Conservation (phyloP, 257 asterid species). For the Striga asiatica region DNA sequence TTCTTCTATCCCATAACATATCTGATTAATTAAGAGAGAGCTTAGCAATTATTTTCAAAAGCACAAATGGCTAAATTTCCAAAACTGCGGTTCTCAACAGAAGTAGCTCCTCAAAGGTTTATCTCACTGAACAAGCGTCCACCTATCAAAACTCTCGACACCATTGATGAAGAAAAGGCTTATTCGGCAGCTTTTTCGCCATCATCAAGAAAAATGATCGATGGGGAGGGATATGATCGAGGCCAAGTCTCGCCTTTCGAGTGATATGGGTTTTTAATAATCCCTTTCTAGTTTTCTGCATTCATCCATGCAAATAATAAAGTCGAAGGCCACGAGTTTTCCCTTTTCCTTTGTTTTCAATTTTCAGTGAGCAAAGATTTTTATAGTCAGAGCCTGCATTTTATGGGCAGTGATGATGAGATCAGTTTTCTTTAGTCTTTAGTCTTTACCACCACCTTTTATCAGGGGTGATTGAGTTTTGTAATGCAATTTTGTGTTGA, state of each 20-base stretch:
- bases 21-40: no score
- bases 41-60: no score
- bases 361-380: neutral
- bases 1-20: no score
- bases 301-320: no score
- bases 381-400: neutral
- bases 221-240: neutral
- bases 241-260: neutral
- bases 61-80: neutral
- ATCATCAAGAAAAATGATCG: neutral
- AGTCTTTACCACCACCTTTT: constrained; percentile 1
- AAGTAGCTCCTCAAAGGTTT: neutral
- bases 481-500: no score
- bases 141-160: neutral
- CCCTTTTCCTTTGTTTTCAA: neutral
- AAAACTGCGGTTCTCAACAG: neutral
- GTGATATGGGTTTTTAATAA: no score
- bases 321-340: no score
- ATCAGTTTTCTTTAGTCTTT: no score
- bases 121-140: neutral
- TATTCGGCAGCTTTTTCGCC: neutral
- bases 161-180: neutral
- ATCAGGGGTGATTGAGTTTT: constrained; percentile 11
- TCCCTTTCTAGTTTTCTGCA: no score
- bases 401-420: neutral